Base-by-base conservation (phyloP, 139 green algal genomes). In the Limnomonas spitsbergensis region DNA sequence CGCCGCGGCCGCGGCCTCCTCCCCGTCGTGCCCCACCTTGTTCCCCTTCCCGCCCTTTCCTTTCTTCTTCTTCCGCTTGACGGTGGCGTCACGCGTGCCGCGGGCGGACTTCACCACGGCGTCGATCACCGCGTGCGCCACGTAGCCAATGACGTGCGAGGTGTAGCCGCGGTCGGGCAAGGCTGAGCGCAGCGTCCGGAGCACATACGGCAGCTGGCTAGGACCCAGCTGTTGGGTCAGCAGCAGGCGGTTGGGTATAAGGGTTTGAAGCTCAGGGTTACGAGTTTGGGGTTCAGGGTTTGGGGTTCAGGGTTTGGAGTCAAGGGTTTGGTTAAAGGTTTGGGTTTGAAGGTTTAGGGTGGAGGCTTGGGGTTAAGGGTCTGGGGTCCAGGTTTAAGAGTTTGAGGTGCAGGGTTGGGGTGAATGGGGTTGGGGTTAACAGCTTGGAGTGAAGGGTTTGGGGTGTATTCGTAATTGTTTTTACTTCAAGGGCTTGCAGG, bases 111-210 rank as follows among this genome's bases (percentile, higher is more conserved):
- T 61, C 47, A 87, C 75, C 42, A 87, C 53, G 1, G 78, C 90
- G 69, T 93, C 83, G 24, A 97, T 81, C 56, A 95, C 79, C 9
- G 90, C 87, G 73, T 97, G 89, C 73, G 94, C 61, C 1, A 94
- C 97, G 90, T 93, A 98, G 32, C 93, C 94, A 26, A 95, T 86
- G 26, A 98, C 90, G 66, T 98, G 94, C 2, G 91, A 88, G 2
- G 90, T 93, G 84, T 90, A 97, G n/a, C 94, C 94, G 36, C 77
- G 73, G 72, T 82, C 39, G 2, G 88, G 87, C 47, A 95, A 85
- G 1, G 88, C 69, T 31, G 37, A 82, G 37, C 78, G 71, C 54
- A 87, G 75, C 24, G 82, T 77, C 66, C 85, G 75, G 71, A 78
- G 79, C 1, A 88, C 75, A 76, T 85, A 87, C 6, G 87, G 85